phyloP scores from a whole-genome alignment of 2,329 filamentous ascomycete genomes.

The Chaetomiaceae sp. region DNA sequence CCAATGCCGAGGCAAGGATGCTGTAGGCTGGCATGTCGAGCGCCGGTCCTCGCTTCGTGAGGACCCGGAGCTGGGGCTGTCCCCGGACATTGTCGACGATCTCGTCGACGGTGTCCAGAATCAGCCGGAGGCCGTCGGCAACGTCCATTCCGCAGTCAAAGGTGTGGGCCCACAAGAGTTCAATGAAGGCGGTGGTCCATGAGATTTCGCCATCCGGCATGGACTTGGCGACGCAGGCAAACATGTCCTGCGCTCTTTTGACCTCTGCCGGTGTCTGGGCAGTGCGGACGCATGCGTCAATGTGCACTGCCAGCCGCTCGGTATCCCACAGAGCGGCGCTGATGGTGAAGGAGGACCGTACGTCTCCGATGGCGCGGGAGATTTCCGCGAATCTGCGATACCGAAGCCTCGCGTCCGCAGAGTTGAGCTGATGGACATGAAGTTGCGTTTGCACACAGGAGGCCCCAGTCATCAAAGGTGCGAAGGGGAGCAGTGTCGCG shows the following conservation, averaged over 20 bases:
- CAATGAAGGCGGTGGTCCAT: not conserved
- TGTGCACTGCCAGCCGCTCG: not conserved
- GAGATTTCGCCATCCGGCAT: not conserved
- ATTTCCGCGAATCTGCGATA: conserved; percentile 10
- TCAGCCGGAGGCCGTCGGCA: not conserved
- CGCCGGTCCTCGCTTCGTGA: not conserved
- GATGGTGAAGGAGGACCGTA: conserved; percentile 6
- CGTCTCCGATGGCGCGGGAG: conserved; percentile 9
- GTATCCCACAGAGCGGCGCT: conserved; percentile 1
- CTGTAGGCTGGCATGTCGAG: conserved; percentile 13
- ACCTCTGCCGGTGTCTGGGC: conserved; percentile 3
- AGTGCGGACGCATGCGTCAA: conserved; percentile 5
- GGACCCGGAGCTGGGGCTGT: not conserved
- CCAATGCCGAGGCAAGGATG: conserved; percentile 9
- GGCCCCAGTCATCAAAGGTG: not conserved
- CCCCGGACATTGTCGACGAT: conserved; percentile 1
- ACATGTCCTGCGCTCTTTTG: not conserved
- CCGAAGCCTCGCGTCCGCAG: not conserved
- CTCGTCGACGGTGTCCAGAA: not conserved
- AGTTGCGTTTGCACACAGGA: no score
- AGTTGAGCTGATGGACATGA: not conserved
- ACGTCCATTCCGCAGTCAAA: not conserved
- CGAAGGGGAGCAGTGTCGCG: not conserved
- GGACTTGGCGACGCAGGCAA: not conserved
- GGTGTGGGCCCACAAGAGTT: conserved; percentile 8